Evolutionary conservation across 306 rosid genomes (phyloP).

Genomic region (Prunus mira): DNA sequence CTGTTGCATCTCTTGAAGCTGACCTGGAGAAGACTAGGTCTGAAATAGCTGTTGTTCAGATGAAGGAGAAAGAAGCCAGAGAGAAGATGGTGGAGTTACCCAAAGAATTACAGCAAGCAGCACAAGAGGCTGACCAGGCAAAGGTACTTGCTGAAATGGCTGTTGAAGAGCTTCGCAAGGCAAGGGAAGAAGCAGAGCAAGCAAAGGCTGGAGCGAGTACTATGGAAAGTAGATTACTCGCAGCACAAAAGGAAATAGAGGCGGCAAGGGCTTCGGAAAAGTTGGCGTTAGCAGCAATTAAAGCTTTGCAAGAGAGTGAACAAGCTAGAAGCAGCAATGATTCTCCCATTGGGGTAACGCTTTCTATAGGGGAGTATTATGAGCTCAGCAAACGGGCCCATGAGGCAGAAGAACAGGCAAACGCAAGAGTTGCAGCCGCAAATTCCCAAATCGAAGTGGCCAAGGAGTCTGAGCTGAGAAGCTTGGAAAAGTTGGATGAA

Average conservation of each 20-base stretch:
- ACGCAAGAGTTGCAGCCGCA: slow-evolving; percentile 69
- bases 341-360: slow-evolving; percentile 65
- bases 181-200: slow-evolving; percentile 82
- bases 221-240: slow-evolving; percentile 77
- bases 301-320: slow-evolving; percentile 94
- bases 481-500: slow-evolving; percentile 77
- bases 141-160: slow-evolving; percentile 67
- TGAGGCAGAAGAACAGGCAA: slow-evolving; percentile 91
- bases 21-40: slow-evolving; percentile 79
- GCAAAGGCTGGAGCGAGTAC: slow-evolving; percentile 95
- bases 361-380: slow-evolving; percentile 86
- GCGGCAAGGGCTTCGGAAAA: slow-evolving; percentile 94
- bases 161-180: slow-evolving; percentile 68
- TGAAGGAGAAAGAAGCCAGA: slow-evolving; percentile 91
- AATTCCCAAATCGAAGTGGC: slow-evolving; percentile 71
- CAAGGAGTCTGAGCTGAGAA: slow-evolving; percentile 73
- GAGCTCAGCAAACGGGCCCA: slow-evolving; percentile 93
- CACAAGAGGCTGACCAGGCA: slow-evolving; percentile 82
- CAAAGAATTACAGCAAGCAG: slow-evolving; percentile 70
- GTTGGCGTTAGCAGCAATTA: slow-evolving; percentile 86
- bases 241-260: slow-evolving; percentile 90
- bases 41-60: slow-evolving; percentile 80
- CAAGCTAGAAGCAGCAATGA: slow-evolving; percentile 51
- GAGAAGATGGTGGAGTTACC: slow-evolving; percentile 77
- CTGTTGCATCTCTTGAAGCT: slow-evolving; percentile 87